These are phyloP conservation scores for Eutreptiella sp. DNA, from an alignment of 208 protist genomes.

Conservation along the genomic window DNA sequence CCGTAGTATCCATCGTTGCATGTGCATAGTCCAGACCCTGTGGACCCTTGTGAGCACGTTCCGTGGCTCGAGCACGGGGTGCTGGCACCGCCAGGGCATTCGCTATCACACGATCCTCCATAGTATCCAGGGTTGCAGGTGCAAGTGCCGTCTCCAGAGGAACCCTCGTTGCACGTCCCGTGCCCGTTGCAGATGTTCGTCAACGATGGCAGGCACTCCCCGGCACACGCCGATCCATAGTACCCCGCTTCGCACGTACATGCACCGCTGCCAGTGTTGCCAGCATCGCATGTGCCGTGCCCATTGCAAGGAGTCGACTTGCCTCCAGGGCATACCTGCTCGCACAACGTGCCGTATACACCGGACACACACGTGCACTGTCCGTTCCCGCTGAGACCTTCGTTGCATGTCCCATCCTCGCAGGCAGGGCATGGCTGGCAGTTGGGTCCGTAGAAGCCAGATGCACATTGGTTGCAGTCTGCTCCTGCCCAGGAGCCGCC, in stretches of 20 bases:
- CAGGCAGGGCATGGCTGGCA: neutral
- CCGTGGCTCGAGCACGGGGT: conserved; percentile 18
- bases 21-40: conserved; percentile 6
- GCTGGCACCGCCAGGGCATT: conserved; percentile 2
- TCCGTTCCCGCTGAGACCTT: too few relatives aligned
- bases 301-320: too few relatives aligned
- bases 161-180: conserved; percentile 19
- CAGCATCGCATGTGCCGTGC: neutral
- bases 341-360: too few relatives aligned
- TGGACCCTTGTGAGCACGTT: neutral
- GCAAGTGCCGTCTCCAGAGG: conserved; percentile 10
- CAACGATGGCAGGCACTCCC: conserved; percentile 2
- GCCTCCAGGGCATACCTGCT: too few relatives aligned
- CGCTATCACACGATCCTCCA: neutral
- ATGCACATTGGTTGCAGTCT: too few relatives aligned
- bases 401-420: conserved; percentile 2
- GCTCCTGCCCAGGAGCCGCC: too few relatives aligned
- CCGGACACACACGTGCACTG: too few relatives aligned
- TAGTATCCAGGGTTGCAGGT: conserved; percentile 24
- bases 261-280: neutral
- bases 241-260: conserved; percentile 1
- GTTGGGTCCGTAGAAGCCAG: neutral
- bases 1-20: conserved; percentile 2
- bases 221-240: neutral
- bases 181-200: conserved; percentile 13